phyloP scores from a whole-genome alignment of 805 yeast genomes.

The Candida taoyuanica region DNA sequence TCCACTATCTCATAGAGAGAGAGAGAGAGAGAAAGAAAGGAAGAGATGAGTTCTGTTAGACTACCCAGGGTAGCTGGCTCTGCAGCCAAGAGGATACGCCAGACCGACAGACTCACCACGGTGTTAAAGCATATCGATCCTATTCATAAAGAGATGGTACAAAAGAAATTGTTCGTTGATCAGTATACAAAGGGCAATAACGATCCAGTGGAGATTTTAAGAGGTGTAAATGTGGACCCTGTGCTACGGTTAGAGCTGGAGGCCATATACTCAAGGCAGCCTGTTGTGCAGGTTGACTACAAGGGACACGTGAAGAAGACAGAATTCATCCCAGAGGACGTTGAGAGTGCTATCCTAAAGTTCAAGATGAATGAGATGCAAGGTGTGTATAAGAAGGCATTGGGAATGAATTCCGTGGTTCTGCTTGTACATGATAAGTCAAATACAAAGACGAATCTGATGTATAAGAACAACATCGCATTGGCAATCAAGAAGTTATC shows the following conservation, averaged over 20 bases:
- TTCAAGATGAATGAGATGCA: conserved; percentile 6
- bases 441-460: conserved; percentile 10
- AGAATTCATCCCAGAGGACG: conserved; percentile 5
- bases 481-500: conserved; percentile 5
- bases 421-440: conserved; percentile 11
- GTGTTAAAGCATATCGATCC: conserved; percentile 13
- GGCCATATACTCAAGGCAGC: conserved; percentile 6
- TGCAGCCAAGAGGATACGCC: not conserved
- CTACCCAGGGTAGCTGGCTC: conserved; percentile 1
- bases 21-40: too few species aligned
- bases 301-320: conserved; percentile 3
- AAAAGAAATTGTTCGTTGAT: conserved; percentile 16
- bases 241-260: conserved; percentile 12
- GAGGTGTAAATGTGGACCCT: conserved; percentile 10
- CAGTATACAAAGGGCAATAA: conserved; percentile 10
- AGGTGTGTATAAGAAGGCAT: conserved; percentile 3
- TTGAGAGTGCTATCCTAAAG: conserved; percentile 7
- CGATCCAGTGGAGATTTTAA: conserved; percentile 2
- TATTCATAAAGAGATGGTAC: conserved; percentile 11
- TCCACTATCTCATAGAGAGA: too few species aligned
- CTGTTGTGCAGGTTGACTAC: conserved; percentile 5
- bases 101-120: too few species aligned
- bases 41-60: too few species aligned
- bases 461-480: conserved; percentile 7
- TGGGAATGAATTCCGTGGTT: conserved; percentile 6